Evolutionary conservation across 1,284 basidiomycete genomes (phyloP).

Genomic region (Sanguinoderma infundibulare): DNA sequence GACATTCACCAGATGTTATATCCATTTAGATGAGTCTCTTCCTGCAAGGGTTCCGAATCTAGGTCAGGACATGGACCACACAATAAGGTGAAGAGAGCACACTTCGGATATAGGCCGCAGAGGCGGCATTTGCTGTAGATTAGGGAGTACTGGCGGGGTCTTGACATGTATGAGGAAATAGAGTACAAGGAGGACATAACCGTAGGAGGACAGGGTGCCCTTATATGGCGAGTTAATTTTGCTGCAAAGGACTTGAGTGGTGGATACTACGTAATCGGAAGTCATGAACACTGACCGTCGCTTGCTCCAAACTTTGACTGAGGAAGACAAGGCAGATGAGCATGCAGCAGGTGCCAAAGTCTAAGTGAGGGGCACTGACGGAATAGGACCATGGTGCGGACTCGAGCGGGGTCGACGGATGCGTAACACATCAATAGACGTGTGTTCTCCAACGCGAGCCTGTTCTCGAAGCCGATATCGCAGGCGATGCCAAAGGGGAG

Average conservation of each 20-base stretch:
- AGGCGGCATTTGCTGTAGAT: slow-evolving; percentile 89
- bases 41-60: slow-evolving; percentile 47
- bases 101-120: slow-evolving; percentile 80
- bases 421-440: slow-evolving; percentile 96
- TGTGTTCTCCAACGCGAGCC: slow-evolving; percentile 96
- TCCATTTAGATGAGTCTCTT: slow-evolving; percentile 85
- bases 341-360: not conserved
- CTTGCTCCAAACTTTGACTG: slow-evolving; percentile 99
- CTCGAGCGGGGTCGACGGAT: slow-evolving; percentile 93
- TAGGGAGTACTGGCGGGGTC: slow-evolving; percentile 91
- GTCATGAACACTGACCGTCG: slow-evolving; percentile 61
- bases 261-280: not conserved
- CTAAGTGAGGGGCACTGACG: slow-evolving; percentile 56
- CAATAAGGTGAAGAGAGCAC: slow-evolving; percentile 14
- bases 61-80: slow-evolving; percentile 17
- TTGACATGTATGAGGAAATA: slow-evolving; percentile 98
- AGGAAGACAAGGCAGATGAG: not conserved
- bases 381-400: slow-evolving; percentile 94
- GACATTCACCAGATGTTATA: slow-evolving; percentile 78
- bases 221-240: slow-evolving; percentile 99
- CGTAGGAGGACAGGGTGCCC: slow-evolving; percentile 96
- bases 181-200: slow-evolving; percentile 96
- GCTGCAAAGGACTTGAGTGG: slow-evolving; percentile 42
- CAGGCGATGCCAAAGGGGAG: slow-evolving; percentile 92
- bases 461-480: slow-evolving; percentile 98